Evolutionary conservation across 352 stramenopile species (phyloP).

Genomic region (Phytophthora parvispora): DNA sequence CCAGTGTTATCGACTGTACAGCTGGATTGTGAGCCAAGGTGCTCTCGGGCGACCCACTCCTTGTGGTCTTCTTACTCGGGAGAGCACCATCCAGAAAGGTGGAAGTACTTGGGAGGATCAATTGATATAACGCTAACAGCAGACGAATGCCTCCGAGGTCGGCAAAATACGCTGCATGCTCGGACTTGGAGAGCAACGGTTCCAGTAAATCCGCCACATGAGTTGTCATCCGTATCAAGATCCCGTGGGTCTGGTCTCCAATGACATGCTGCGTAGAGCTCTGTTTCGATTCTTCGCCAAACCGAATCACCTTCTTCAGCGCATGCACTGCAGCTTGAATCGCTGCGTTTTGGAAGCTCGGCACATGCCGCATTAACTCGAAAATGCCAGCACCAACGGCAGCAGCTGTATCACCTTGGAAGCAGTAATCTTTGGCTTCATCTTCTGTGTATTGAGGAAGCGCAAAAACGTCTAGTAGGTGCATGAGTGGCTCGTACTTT

Average conservation of each 20-base stretch:
- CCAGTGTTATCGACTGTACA: conserved; percentile 89
- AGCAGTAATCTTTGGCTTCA: conserved; percentile 83
- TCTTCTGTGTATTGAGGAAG: conserved; percentile 90
- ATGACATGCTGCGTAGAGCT: conserved; percentile 3
- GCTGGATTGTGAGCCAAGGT: conserved; percentile 88
- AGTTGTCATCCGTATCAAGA: conserved; percentile 70
- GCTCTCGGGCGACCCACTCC: conserved; percentile 17
- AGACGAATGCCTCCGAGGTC: conserved; percentile 90
- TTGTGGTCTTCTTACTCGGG: conserved; percentile 16
- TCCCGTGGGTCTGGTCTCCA: conserved; percentile 39
- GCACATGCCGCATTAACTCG: conserved; percentile 97
- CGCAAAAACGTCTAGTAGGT: conserved; percentile 94
- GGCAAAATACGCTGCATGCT: conserved; percentile 94
- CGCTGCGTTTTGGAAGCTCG: conserved; percentile 85
- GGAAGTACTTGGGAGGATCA: conserved; percentile 87
- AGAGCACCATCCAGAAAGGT: conserved; percentile 80
- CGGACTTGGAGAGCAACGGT: conserved; percentile 95
- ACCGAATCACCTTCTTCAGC: conserved; percentile 92
- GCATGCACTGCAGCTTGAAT: conserved; percentile 92
- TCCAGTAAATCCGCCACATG: conserved; percentile 96
- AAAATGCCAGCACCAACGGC: conserved; percentile 96
- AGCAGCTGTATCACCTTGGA: conserved; percentile 94
- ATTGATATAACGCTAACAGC: conserved; percentile 91
- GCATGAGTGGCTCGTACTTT: conserved; percentile 91
- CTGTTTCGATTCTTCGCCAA: conserved; percentile 62